phyloP scores from a whole-genome alignment of 2,329 filamentous ascomycete genomes.

The Fusarium sp. region DNA sequence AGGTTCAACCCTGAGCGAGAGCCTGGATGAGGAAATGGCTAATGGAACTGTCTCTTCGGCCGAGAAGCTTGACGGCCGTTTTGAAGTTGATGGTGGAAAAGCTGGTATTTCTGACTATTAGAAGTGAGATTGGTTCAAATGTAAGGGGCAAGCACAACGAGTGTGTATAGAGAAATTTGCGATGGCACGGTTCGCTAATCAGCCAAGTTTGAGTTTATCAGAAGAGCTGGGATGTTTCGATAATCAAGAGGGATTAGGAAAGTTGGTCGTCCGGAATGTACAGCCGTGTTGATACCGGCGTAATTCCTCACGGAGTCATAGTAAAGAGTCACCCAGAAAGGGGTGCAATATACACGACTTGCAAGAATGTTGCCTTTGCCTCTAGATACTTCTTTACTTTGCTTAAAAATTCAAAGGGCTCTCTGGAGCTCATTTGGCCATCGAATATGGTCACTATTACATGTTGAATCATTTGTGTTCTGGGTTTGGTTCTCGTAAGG shows the following conservation, averaged over 20 bases:
- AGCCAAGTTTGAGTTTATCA: neutral
- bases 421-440: neutral
- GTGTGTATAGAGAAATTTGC: neutral
- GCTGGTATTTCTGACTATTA: neutral
- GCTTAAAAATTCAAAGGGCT: neutral
- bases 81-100: neutral
- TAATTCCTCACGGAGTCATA: neutral
- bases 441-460: neutral
- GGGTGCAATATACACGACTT: neutral
- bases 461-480: neutral
- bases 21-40: neutral
- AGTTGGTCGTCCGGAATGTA: neutral
- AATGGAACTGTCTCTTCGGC: neutral
- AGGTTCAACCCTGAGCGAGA: neutral
- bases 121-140: neutral
- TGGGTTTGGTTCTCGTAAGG: neutral
- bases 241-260: neutral
- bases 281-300: neutral
- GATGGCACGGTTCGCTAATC: neutral
- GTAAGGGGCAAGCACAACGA: neutral
- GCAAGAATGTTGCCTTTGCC: neutral
- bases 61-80: neutral
- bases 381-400: neutral
- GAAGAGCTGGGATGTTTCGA: neutral
- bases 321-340: neutral